These are phyloP conservation scores for Trichophaea hybrida DNA, from an alignment of 2,329 filamentous ascomycete species.

Conservation along the genomic window DNA sequence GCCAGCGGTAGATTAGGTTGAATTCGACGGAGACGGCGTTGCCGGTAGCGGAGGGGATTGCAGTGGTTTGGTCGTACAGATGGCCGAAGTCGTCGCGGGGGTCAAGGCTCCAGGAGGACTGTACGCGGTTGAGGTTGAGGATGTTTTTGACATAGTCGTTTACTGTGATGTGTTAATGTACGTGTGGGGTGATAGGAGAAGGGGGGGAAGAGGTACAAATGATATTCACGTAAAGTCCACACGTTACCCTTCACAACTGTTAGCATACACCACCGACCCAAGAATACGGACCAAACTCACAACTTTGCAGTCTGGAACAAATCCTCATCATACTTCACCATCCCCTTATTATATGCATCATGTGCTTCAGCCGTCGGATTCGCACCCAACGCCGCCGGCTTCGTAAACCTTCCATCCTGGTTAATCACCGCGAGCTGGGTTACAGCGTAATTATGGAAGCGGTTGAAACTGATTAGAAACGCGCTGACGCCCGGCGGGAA, in stretches of 20 bases:
- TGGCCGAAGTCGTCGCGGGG: constrained; percentile 26
- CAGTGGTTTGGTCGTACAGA: constrained; percentile 31
- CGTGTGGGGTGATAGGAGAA: constrained; percentile 29
- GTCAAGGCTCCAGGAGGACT: constrained; percentile 62
- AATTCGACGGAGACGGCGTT: constrained; percentile 81
- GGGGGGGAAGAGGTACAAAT: constrained; percentile 3
- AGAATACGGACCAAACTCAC: constrained; percentile 15
- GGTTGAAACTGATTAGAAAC: constrained; percentile 61
- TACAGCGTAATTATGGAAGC: constrained; percentile 78
- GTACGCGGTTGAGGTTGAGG: constrained; percentile 54
- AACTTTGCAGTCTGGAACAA: constrained; percentile 65
- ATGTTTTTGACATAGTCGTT: constrained; percentile 60
- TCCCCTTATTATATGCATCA: constrained; percentile 34
- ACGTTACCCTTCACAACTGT: constrained; percentile 39
- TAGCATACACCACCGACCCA: no score
- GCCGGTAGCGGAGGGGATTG: constrained; percentile 56
- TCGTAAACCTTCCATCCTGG: constrained; percentile 62
- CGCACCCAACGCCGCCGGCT: constrained; percentile 36
- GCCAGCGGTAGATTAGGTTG: constrained; percentile 78
- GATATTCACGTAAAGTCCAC: constrained; percentile 60
- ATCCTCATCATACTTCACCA: constrained; percentile 52
- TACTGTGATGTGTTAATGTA: constrained; percentile 34
- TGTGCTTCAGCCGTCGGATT: constrained; percentile 32
- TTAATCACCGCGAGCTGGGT: constrained; percentile 76
- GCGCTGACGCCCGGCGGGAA: constrained; percentile 60